These are phyloP conservation scores for Globisporangium takayamanum DNA, from an alignment of 352 stramenopile genomes.

Conservation along the genomic window DNA sequence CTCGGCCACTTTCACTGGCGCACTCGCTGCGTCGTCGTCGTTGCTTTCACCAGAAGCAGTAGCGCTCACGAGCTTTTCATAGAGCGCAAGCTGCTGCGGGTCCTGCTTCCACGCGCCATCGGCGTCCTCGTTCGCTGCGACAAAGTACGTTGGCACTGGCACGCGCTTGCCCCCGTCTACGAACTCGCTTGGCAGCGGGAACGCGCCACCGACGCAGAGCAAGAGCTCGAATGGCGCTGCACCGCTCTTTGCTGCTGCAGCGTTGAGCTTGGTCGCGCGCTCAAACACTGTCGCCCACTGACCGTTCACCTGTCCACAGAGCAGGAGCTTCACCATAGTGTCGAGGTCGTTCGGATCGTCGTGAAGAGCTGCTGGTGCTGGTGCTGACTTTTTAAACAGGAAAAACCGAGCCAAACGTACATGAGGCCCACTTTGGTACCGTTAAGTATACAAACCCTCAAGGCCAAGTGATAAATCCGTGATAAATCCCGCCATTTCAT, in stretches of 20 bases:
- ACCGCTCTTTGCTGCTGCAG: constrained; percentile 28
- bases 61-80: constrained; percentile 29
- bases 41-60: background rate
- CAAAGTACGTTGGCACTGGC: constrained; percentile 58
- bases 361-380: background rate
- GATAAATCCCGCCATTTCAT: too few species aligned
- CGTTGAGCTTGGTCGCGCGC: constrained; percentile 66
- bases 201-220: constrained; percentile 47
- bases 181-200: constrained; percentile 49
- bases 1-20: constrained; percentile 34
- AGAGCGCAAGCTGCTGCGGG: constrained; percentile 26
- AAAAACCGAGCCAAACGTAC: too few species aligned
- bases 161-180: constrained; percentile 25
- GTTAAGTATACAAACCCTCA: too few species aligned
- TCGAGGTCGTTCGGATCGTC: background rate
- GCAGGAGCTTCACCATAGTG: constrained; percentile 68
- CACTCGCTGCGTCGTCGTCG: background rate
- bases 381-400: too few species aligned
- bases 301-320: constrained; percentile 55
- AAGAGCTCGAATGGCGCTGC: constrained; percentile 48
- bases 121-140: constrained; percentile 28
- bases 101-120: constrained; percentile 18
- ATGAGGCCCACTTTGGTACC: too few species aligned
- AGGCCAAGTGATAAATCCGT: too few species aligned
- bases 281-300: constrained; percentile 65